Base-by-base conservation (phyloP, 768 basidiomycete genomes). In the Psilocybe cyanescens region DNA sequence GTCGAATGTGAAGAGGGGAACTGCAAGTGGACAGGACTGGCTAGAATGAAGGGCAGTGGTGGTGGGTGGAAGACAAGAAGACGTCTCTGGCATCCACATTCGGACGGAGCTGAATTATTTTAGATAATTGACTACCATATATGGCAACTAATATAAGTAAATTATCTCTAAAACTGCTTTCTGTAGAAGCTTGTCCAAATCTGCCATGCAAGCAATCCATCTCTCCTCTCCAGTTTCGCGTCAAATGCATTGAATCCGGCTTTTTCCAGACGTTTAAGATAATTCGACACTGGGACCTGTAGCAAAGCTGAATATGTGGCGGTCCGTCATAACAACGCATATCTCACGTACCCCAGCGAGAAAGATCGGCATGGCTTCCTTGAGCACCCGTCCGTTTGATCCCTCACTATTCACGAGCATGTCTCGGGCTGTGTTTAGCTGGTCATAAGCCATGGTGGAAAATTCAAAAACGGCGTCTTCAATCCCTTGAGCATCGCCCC, bases 381-480 rank as follows among this genome's bases (percentile, higher is more conserved):
- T 67, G 8, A 89, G 89, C 50, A 90, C 82, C 68, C 73, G 81
- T 12, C 78, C 81, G 39, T 79, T 82, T 65, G 73, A 73, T 8
- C 70, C 78, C 46, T 79, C 79, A 46, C 82, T 78, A 62, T 83
- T 81, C 67, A 90, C 49, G 12, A 72, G 83, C 84, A 89, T 87
- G 55, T 84, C 81, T 16, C 90, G 84, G 16, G 92, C 91, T 2
- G 90, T 91, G 59, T 84, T 74, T 64, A 95, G 71, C 71, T 95
- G 86, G 74, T 94, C 91, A 73, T 93, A 90, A 30, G 91, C 93
- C 24, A 88, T 71, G 8, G 86, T 88, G 35, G 94, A 93, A 73
- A 94, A 87, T 68, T 94, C 91, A 69, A 85, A 95, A 30, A 92
- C 89, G 0, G 93, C 92, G 61, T 92, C 88, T 52, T 86, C 86